A percentile compares a stretch with the other conserved stretches of the same genome.
Conservation (phyloP, 805 yeast species). For the Candida koratica region DNA sequence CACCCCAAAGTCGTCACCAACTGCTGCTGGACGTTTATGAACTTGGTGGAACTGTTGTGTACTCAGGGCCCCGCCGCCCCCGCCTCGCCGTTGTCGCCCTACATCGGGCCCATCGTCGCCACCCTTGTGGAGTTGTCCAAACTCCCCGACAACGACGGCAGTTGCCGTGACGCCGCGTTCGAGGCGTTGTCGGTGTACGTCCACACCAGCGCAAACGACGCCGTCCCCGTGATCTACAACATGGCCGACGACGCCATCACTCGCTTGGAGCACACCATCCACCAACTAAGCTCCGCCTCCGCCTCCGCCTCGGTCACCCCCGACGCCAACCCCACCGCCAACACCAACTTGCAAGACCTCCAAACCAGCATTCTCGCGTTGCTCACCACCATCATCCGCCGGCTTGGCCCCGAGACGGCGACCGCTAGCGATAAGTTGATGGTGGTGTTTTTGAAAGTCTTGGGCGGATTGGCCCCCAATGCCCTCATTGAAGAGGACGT, state of each 20-base stretch:
- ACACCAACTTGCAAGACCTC: conserved; percentile 76
- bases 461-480: conserved; percentile 52
- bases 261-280: conserved; percentile 68
- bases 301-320: conserved; percentile 37
- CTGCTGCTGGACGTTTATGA: conserved; percentile 96
- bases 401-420: conserved; percentile 62
- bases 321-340: conserved; percentile 73
- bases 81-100: conserved; percentile 68
- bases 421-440: conserved; percentile 78
- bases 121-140: conserved; percentile 65
- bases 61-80: conserved; percentile 45
- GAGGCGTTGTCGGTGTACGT: conserved; percentile 87
- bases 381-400: conserved; percentile 77
- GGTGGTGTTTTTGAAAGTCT: conserved; percentile 73
- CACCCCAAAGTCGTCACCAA: conserved; percentile 94
- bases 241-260: conserved; percentile 72
- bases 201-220: conserved; percentile 65
- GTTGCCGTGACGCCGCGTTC: conserved; percentile 92
- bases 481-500: conserved; percentile 91
- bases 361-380: conserved; percentile 78
- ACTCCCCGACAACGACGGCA: conserved; percentile 75
- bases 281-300: conserved; percentile 40
- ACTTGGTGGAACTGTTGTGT: conserved; percentile 78
- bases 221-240: conserved; percentile 61
- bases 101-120: conserved; percentile 66